Base-by-base conservation (phyloP, 805 yeast species). In the Candida patagonica region DNA sequence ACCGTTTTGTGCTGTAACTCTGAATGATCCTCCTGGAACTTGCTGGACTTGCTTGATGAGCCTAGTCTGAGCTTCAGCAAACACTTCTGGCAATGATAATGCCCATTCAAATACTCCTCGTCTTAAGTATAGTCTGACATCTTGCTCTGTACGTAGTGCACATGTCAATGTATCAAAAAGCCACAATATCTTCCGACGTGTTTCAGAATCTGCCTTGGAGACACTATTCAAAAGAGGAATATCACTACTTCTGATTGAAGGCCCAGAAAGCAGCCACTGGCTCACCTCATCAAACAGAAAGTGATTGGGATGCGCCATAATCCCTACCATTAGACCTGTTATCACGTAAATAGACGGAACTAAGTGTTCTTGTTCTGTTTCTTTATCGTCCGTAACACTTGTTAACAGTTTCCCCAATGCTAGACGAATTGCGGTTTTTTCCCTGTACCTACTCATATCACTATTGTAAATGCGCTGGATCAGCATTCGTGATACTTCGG, bases 271-370 rank as follows among this genome's bases (percentile, higher is more conserved):
- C 8, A 87, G 66, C 70, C 77, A 85, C 43, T 79, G 71, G 50
- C 68, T 74, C 0, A 76, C 74, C 48, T 75, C 74, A 46, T 87
- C 95, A 57, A 80, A 83, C 16, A 89, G 56, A 49, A 68, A 70
- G 46, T 84, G 89, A 0, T 78, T 74, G 0, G 96, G 95, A 45
- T 78, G 75, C 5, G 67, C 56, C 42, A 84, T 55, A 1, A 84
- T 64, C 2, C 74, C 71, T 3, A 76, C 61, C 27, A 86, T 55
- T 38, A 72, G 68, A 1, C 85, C 71, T 29, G 78, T 57, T 40
- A 75, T 54, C 13, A 66, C 61, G 60, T 80, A 72, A n/a, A 78
- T 62, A 13, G 80, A 46, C 2, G 78, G 69, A 0, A 76, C 51
- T 5, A 71, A 35, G 1, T 33, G 30, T 7, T 31, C 31, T 2